Base-by-base conservation (phyloP, 805 yeast genomes). In the Wickerhamia fluorescens region DNA sequence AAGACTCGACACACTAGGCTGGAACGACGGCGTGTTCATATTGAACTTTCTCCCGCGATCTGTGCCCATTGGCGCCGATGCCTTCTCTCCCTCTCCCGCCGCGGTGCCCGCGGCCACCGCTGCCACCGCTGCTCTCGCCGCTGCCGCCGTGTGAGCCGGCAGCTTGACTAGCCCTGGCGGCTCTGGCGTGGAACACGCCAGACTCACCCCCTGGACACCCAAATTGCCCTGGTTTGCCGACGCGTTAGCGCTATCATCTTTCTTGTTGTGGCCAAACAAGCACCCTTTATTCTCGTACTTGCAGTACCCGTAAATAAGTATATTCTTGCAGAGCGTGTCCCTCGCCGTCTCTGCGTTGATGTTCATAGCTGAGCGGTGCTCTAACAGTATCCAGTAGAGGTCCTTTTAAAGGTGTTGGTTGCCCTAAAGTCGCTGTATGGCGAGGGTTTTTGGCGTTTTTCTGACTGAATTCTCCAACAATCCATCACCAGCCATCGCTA, bases 221-320 rank as follows among this genome's bases (percentile, higher is more conserved):
- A 18, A 18, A 8, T 10, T 18, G 9, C 10, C 10, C 10, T 7
- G 20, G 10, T 8, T 18, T 7, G 13, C 23, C 6, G 16, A 7
- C 5, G 26, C 18, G 11, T 12, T 16, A 14, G 27, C 12, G 15
- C 9, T 24, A n/a, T 12, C 13, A 14, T 11, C n/a, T 6, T 7
- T 25, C 22, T 49, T 56, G 34, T 71, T 80, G 51, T 84, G 94
- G 28, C 73, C 75, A 49, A 84, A 86, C 2, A 78, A 80, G 49
- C 95, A 86, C 7, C 95, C 95, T 45, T 84, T 85, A 41, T 81
- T 80, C 44, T 83, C 87, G 57, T 72, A 85, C 51, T 84, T 84
- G 62, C 96, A 86, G 45, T 71, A 84, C 3, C 95, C 96, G 59
- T 85, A 86, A 19, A 84, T 83, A 27, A 79, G 73, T 31, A 85